Evolutionary conservation across 441 rosid genomes (phyloP), one percentile per base, ranked within the genome.

Genomic region (Theobroma grandiflorum): DNA sequence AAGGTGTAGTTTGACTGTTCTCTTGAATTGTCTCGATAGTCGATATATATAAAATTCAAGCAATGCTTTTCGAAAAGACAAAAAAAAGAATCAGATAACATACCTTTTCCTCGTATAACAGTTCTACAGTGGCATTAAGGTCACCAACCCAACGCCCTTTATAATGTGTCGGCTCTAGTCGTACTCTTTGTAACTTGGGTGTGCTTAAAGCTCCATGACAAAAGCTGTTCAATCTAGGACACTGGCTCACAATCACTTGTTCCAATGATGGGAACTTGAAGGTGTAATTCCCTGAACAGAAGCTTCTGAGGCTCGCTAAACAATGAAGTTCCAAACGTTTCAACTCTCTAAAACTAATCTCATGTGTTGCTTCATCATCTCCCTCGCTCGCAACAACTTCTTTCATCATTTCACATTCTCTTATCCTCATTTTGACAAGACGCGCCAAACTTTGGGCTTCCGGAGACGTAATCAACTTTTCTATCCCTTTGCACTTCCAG

Each of bases 251-350:
- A 26, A 26, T 26, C 31, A 26, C 31, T 20, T 12, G 18, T 37
- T 49, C 42, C 37, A 79, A 53, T 37, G 50, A 73, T 35, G 82
- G 76, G 73, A 79, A 62, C 20, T 63, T 50, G 11, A 79, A 52
- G 42, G 4, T 4, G 45, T 2, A 20, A 72, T 45, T 35, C 15
- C 71, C 81, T 2, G 37, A n/a, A 57, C 38, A 59, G 50, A 79
- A 79, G 11, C 40, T 63, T 43, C 26, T 33, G 18, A 79, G 50
- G 6, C 33, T 72, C 16, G n/a, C 53, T 50, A 79, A 50, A 18
- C 3, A 1, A 10, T 35, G 14, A n/a, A 72, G 77, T 33, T 9
- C n/a, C 71, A 79, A 37, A 47, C 18, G n/a, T 33, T 35, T 45
- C 12, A 78, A 33, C 4, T 15, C 8, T 2, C 9, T 31, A 43